Conservation (phyloP, 768 basidiomycete species). For the Boletus rufocinnamomeus region DNA sequence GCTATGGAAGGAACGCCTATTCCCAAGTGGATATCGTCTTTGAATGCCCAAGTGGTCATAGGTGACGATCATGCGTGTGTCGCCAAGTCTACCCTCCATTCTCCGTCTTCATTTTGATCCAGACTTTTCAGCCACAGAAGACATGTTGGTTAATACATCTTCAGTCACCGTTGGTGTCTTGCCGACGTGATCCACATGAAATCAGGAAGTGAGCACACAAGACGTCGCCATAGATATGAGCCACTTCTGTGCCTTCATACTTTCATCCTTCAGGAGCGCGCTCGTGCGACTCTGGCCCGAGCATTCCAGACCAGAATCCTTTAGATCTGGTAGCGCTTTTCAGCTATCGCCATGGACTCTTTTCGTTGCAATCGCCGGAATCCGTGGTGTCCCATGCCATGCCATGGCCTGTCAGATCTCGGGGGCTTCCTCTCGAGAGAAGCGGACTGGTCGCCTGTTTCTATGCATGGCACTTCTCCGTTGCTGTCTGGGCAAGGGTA, state of each 20-base stretch:
- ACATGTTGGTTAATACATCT: neutral
- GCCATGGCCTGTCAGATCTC: neutral
- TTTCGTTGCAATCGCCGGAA: neutral
- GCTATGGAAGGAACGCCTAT: neutral
- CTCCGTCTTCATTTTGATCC: neutral
- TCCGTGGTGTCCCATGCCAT: neutral
- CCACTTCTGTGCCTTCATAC: neutral
- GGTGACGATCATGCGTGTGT: neutral
- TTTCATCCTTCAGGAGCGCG: neutral
- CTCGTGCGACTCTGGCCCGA: neutral
- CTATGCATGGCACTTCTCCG: neutral
- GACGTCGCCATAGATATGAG: neutral
- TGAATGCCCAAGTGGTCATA: neutral
- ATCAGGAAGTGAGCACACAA: constrained; percentile 4
- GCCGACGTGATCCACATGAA: constrained; percentile 7
- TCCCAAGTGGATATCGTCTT: neutral
- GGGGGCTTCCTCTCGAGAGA: neutral
- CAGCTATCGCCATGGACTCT: neutral
- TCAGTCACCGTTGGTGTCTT: constrained; percentile 4
- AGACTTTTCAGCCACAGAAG: neutral
- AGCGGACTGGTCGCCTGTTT: neutral
- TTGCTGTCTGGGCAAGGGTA: neutral
- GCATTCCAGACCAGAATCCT: neutral
- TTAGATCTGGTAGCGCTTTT: neutral
- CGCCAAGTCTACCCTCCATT: neutral